These are phyloP conservation scores for Aspergillus sp. DNA, from an alignment of 2,329 filamentous ascomycete species.

Conservation along the genomic window DNA sequence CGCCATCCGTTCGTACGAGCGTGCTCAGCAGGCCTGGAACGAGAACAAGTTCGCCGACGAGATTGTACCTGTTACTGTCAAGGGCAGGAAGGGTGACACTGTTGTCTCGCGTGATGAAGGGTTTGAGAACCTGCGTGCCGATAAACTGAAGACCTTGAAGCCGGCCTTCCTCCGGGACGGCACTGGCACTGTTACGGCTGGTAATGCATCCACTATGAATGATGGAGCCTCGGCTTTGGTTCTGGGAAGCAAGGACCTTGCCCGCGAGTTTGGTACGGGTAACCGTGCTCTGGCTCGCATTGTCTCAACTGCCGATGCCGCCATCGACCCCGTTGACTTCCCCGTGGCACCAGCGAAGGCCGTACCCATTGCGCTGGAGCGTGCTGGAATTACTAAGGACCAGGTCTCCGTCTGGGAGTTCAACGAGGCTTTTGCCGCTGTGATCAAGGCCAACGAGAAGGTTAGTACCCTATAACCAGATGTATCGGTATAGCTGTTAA, in stretches of 20 bases:
- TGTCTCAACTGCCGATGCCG: conserved; percentile 79
- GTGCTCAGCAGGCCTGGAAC: conserved; percentile 85
- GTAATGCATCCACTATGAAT: conserved; percentile 89
- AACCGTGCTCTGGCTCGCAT: conserved; percentile 84
- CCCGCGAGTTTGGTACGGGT: conserved; percentile 67
- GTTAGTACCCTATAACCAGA: conserved; percentile 34
- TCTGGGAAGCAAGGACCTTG: conserved; percentile 71
- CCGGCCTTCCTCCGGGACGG: conserved; percentile 84
- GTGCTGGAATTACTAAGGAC: conserved; percentile 83
- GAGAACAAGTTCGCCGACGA: conserved; percentile 78
- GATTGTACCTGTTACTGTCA: conserved; percentile 79
- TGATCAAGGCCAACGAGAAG: conserved; percentile 92
- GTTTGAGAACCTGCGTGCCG: conserved; percentile 76
- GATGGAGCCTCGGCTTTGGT: conserved; percentile 90
- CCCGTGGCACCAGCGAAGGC: conserved; percentile 87
- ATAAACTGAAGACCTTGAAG: conserved; percentile 80
- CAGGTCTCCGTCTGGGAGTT: conserved; percentile 96
- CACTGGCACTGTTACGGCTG: conserved; percentile 84
- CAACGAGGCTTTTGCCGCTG: conserved; percentile 94
- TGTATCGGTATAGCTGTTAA: conserved; percentile 6
- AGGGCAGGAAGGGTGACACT: conserved; percentile 73
- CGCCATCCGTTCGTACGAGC: conserved; percentile 80
- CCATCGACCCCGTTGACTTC: conserved; percentile 87
- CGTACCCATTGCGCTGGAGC: conserved; percentile 78
- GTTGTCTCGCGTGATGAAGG: conserved; percentile 80